Evolutionary conservation across 352 stramenopile genomes (phyloP), one percentile per base, ranked within the genome.

Genomic region (Pythium folliculosum): DNA sequence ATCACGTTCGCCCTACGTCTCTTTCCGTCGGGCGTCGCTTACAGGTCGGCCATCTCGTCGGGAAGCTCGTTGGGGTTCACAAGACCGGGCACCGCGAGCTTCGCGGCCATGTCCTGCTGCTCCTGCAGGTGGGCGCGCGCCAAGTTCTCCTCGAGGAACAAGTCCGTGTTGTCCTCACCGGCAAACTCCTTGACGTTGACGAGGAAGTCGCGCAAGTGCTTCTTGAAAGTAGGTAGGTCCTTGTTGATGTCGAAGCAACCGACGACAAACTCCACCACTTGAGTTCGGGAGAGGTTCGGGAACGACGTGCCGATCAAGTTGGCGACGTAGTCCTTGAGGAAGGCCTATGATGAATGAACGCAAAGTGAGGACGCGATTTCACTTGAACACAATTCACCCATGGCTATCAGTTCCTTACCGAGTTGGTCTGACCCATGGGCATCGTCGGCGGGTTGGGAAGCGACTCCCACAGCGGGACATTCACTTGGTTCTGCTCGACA

Each of bases 121-220:
- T 98, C 86, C 62, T 97, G 79, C 75, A 95, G 75, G 63, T 92
- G 78, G 38, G 84, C 86, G 56, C 92, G 86, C 52, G 85, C 86
- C 53, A 98, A 78, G 65, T 91, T 94, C 75, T 99, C 97, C 78
- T 99, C 97, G 48, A 95, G 76, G 77, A 96, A 99, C 57, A 99
- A 79, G 51, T 98, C 96, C 43, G 89, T 91, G 75, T 99, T 99
- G 78, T 99, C 97, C 82, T 99, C 96, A 5, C 87, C 84, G 9
- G 87, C 97, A 77, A 99, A 99, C 76, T 99, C 97, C 73, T 94
- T 99, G 59, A 99, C 85, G 68, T 98, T 96, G 59, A 99, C 97
- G 30, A 99, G 88, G 82, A 99, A 99, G 77, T 99, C 97, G 67
- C 98, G 91, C 69, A 99, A 74, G 77, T 99, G 97, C 63, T 97